These are phyloP conservation scores for Penstemon newberryi DNA, from an alignment of 257 asterid genomes.

Conservation along the genomic window DNA sequence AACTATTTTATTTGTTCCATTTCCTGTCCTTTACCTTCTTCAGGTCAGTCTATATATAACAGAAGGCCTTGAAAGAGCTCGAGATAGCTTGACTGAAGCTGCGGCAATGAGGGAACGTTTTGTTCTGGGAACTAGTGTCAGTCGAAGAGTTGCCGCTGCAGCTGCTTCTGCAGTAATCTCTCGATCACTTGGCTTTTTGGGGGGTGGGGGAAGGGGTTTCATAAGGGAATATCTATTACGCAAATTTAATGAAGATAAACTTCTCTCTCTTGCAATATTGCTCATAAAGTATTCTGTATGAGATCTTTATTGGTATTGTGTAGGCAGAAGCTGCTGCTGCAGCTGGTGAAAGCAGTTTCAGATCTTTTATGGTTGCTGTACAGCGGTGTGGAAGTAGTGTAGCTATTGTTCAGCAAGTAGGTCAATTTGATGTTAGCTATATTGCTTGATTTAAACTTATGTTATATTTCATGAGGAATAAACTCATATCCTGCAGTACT, in stretches of 20 bases:
- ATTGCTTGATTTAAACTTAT: constrained; percentile 13
- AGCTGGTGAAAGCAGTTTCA: constrained; percentile 98
- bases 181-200: not conserved
- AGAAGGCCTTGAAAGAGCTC: constrained; percentile 96
- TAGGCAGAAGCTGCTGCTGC: constrained; percentile 99
- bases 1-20: not conserved
- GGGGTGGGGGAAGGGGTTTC: not conserved
- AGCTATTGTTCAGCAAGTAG: constrained; percentile 98
- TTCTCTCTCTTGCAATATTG: constrained; percentile 10
- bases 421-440: constrained; percentile 27
- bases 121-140: constrained; percentile 69
- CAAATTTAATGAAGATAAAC: not conserved
- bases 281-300: constrained; percentile 9
- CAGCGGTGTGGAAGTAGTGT: constrained; percentile 99
- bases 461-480: constrained; percentile 19
- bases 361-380: constrained; percentile 96
- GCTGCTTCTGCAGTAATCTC: constrained; percentile 95
- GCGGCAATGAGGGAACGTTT: constrained; percentile 93
- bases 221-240: constrained; percentile 15
- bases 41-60: constrained; percentile 90
- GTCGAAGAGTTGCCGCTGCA: constrained; percentile 97
- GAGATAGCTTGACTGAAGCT: constrained; percentile 94
- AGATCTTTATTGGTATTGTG: constrained; percentile 24
- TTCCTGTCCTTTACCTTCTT: constrained; percentile 27
- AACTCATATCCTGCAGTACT: constrained; percentile 58